A percentile compares a stretch with the other conserved stretches of the same genome.
phyloP scores from a whole-genome alignment of 163 green algal genomes.

The Scenedesmus sp. region DNA sequence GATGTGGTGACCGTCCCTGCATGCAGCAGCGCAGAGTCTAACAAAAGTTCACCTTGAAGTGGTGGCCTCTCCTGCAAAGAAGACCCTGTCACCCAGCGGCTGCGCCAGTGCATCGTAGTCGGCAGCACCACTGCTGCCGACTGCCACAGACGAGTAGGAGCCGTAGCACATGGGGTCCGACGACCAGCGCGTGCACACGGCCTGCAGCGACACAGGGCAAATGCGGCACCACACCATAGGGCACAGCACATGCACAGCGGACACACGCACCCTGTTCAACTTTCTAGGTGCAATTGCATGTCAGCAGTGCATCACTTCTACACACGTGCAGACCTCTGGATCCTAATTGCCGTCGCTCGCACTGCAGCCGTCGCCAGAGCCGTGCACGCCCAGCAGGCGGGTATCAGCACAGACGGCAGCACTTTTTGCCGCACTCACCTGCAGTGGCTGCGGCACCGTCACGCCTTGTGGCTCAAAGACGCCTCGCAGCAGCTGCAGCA shows the following conservation, averaged over 20 bases:
- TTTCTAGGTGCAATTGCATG: too few relatives aligned
- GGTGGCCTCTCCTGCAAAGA: slow-evolving; percentile 91
- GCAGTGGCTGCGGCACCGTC: slow-evolving; percentile 84
- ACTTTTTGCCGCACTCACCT: slow-evolving; percentile 66
- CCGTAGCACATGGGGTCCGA: slow-evolving; percentile 85
- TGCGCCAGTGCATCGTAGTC: slow-evolving; percentile 93
- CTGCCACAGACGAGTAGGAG: slow-evolving; percentile 90
- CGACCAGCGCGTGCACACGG: slow-evolving; percentile 88
- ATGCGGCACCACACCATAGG: too few relatives aligned
- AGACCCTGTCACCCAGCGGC: slow-evolving; percentile 84
- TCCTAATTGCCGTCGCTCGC: too few relatives aligned
- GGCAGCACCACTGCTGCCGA: slow-evolving; percentile 81
- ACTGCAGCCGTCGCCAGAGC: too few relatives aligned
- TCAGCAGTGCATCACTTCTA: too few relatives aligned
- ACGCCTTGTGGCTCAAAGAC: slow-evolving; percentile 84
- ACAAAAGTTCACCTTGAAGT: slow-evolving; percentile 57
- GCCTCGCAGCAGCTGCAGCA: slow-evolving; percentile 84
- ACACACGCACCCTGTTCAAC: too few relatives aligned
- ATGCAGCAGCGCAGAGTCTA: background rate
- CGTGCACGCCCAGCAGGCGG: too few relatives aligned
- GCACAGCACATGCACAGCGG: background rate
- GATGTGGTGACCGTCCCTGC: too few relatives aligned
- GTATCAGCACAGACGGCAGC: too few relatives aligned
- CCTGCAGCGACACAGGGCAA: slow-evolving; percentile 56
- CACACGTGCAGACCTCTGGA: too few relatives aligned